These are phyloP conservation scores for Panus rudis DNA, from an alignment of 768 basidiomycete species.

Conservation along the genomic window DNA sequence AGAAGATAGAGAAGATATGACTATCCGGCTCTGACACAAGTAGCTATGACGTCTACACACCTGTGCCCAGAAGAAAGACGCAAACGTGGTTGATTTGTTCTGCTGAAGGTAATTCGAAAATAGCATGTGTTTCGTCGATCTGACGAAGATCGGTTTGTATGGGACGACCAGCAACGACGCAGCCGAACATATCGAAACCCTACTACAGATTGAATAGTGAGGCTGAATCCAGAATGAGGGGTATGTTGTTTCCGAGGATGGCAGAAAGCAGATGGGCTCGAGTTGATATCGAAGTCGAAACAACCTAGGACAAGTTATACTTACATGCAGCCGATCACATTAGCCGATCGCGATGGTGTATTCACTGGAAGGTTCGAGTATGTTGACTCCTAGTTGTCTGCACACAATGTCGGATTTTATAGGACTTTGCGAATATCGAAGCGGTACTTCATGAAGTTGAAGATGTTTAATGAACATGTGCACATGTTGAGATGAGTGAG, in stretches of 20 bases:
- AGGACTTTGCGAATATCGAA: too few relatives aligned
- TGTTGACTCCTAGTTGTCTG: too few relatives aligned
- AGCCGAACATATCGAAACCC: slow-evolving; percentile 62
- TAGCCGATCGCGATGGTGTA: too few relatives aligned
- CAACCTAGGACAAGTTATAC: too few relatives aligned
- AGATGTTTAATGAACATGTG: too few relatives aligned
- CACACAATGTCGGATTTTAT: too few relatives aligned
- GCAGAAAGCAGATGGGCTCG: slow-evolving; percentile 5
- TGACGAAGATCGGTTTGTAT: slow-evolving; percentile 77
- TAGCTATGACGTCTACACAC: slow-evolving; percentile 34
- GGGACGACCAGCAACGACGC: slow-evolving; percentile 69
- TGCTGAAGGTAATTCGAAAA: slow-evolving; percentile 68
- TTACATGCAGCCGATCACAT: too few relatives aligned
- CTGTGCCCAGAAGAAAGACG: slow-evolving; percentile 75
- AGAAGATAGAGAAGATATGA: not conserved
- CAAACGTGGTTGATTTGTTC: slow-evolving; percentile 78
- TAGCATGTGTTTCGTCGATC: slow-evolving; percentile 76
- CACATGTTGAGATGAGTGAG: too few relatives aligned
- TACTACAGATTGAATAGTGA: too few relatives aligned
- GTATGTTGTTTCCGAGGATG: not conserved
- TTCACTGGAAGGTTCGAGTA: too few relatives aligned
- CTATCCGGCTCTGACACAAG: not conserved
- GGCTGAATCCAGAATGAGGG: not conserved
- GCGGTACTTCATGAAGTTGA: too few relatives aligned
- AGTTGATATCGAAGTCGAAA: slow-evolving; percentile 20